A percentile compares a stretch with the other conserved stretches of the same genome.
Conservation (phyloP, 2,329 filamentous ascomycete species). For the Cordyceps farinosa region DNA sequence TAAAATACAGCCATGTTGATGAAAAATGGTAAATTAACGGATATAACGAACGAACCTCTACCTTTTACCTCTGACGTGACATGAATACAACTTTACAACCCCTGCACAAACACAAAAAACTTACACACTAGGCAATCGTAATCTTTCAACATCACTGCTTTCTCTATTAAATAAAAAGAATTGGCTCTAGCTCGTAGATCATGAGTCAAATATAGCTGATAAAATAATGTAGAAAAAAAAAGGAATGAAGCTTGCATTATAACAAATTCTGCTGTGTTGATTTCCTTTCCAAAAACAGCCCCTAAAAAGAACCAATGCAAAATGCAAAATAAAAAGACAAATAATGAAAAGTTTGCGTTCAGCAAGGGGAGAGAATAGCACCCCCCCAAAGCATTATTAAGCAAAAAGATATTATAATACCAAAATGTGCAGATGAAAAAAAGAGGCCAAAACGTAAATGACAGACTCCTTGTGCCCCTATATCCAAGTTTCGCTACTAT, state of each 20-base stretch:
- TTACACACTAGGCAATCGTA: too few species aligned
- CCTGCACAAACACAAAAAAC: too few species aligned
- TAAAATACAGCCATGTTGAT: neutral
- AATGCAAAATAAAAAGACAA: neutral
- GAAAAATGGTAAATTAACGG: neutral
- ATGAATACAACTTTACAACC: neutral
- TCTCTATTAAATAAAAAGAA: neutral
- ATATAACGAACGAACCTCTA: neutral
- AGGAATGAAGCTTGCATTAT: neutral
- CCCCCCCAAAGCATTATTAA: conserved; percentile 10
- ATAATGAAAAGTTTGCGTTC: neutral
- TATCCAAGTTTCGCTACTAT: neutral
- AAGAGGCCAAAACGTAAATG: neutral
- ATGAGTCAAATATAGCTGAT: conserved; percentile 3
- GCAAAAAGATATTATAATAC: neutral
- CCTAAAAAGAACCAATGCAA: neutral
- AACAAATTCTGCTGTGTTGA: conserved; percentile 2
- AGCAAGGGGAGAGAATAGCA: neutral
- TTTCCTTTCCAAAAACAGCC: neutral
- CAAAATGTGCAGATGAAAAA: neutral
- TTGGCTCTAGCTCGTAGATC: neutral
- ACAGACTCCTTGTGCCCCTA: conserved; percentile 6
- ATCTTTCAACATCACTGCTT: neutral
- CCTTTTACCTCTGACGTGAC: neutral
- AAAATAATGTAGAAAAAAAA: neutral